Evolutionary conservation across 257 asterid species (phyloP), one percentile per base, ranked within the genome.

Genomic region (Penstemon eatonii): DNA sequence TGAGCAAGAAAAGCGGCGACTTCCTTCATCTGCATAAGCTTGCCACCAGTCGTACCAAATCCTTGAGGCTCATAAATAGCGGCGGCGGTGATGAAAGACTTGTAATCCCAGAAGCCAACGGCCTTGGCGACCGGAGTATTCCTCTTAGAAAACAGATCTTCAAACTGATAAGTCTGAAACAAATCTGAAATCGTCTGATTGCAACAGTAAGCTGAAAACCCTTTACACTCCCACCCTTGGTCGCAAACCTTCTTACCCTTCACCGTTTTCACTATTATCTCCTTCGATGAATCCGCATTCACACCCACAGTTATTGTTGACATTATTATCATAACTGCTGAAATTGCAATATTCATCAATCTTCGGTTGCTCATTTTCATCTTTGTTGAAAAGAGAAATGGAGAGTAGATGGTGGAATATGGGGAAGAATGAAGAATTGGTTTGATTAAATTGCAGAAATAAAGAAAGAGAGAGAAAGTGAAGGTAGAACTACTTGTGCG

Each of bases 1-100:
- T 93, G 98, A 66, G 87, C 97, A 42, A 93, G 81, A 66, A 92
- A 86, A 53, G 97, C 97, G 43, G 88, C 83, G 41, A 90, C n/a
- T 66, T 92, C 98, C 76, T 63, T 80, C 93, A 90, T 85, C 80
- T 88, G 96, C 79, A 43, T 41, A 8, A 75, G 50, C 65, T 74
- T 74, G 33, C 91, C 89, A 63, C 96, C 98, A 63, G 96, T 82
- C 18, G 98, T 92, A 42, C 96, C 96, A 54, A 92, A 92, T 15
- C 98, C 98, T 6, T 56, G 81, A 25, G 95, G 97, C 87, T 92
- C 85, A 65, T 68, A 88, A 10, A 69, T 0, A 59, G 98, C 69
- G 68, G 96, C 80, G 72, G 95, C 96, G 59, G 68, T 65, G 68
- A 90, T 90, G 78, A 92, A 92, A 4, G 98, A 84, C 55, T 64